Conservation (phyloP, 768 basidiomycete genomes). For the Lactarius vividus region DNA sequence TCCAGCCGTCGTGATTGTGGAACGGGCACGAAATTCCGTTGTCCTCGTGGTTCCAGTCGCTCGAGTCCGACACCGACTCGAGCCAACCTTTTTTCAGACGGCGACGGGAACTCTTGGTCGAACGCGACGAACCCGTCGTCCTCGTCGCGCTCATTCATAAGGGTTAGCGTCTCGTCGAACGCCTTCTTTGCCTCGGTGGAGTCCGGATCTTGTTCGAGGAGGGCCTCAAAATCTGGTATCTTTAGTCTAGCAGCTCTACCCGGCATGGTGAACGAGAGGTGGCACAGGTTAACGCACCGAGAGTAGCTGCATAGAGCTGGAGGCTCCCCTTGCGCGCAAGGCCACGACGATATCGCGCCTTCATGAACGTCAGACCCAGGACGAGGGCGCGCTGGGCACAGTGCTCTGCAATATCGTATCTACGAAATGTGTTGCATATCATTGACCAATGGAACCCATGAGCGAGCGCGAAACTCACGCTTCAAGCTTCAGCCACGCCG, state of each 20-base stretch:
- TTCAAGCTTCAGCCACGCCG: slow-evolving; percentile 43
- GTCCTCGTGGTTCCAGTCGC: slow-evolving; percentile 51
- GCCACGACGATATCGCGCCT: slow-evolving; percentile 39
- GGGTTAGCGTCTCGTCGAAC: slow-evolving; percentile 22
- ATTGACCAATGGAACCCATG: too few species aligned
- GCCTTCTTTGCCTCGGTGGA: slow-evolving; percentile 29
- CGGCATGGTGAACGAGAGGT: background rate
- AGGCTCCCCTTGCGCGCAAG: slow-evolving; percentile 36
- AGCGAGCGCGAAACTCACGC: slow-evolving; percentile 22
- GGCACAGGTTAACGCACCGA: slow-evolving; percentile 28
- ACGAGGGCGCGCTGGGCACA: slow-evolving; percentile 3
- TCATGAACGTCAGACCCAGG: slow-evolving; percentile 33
- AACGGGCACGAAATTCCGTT: slow-evolving; percentile 53
- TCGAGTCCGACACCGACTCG: slow-evolving; percentile 50
- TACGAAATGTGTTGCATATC: too few species aligned
- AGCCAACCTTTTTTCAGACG: slow-evolving; percentile 36
- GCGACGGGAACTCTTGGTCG: slow-evolving; percentile 27
- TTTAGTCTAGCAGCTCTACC: background rate
- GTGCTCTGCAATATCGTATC: background rate
- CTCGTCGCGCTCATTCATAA: background rate
- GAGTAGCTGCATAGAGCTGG: slow-evolving; percentile 27
- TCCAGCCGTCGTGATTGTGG: slow-evolving; percentile 55
- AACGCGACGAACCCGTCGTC: slow-evolving; percentile 10
- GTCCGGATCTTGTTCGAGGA: slow-evolving; percentile 33
- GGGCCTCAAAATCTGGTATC: slow-evolving; percentile 33